Conservation (phyloP, 371 early-diverging fungal genomes). For the Ordospora colligata region DNA sequence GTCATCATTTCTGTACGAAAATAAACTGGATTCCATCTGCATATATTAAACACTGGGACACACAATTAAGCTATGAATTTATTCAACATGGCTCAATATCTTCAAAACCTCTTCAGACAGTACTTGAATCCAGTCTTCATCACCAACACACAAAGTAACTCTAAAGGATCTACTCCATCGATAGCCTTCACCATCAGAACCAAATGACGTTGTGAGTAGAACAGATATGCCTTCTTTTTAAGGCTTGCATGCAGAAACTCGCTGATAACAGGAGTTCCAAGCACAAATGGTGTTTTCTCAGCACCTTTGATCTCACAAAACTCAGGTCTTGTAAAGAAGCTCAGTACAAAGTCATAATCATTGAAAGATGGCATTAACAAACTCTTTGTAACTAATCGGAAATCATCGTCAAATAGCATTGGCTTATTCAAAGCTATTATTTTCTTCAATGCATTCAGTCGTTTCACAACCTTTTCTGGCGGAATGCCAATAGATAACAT, state of each 20-base stretch:
- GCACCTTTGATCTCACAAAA: slow-evolving; percentile 14
- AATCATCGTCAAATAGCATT: not conserved
- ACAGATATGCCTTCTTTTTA: slow-evolving; percentile 8
- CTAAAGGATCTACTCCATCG: not conserved
- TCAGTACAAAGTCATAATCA: slow-evolving; percentile 41
- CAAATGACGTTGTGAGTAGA: slow-evolving; percentile 9
- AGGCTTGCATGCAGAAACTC: not conserved
- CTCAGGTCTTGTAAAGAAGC: slow-evolving; percentile 3
- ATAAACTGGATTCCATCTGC: not conserved
- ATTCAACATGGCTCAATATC: not conserved
- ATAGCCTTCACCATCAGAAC: slow-evolving; percentile 39
- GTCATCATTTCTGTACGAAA: not conserved
- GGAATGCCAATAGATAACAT: not conserved
- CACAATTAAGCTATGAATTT: no score
- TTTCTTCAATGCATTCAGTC: not conserved
- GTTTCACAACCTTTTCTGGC: not conserved
- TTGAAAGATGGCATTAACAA: not conserved
- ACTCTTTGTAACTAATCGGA: not conserved
- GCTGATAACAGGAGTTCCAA: not conserved
- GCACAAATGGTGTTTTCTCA: not conserved
- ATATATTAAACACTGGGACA: not conserved
- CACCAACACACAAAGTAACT: not conserved
- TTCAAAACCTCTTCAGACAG: not conserved
- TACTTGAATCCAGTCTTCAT: not conserved
- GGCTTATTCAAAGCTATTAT: not conserved